These are phyloP conservation scores for Endocalyx cinctus DNA, from an alignment of 2,329 filamentous ascomycete species.

Conservation along the genomic window DNA sequence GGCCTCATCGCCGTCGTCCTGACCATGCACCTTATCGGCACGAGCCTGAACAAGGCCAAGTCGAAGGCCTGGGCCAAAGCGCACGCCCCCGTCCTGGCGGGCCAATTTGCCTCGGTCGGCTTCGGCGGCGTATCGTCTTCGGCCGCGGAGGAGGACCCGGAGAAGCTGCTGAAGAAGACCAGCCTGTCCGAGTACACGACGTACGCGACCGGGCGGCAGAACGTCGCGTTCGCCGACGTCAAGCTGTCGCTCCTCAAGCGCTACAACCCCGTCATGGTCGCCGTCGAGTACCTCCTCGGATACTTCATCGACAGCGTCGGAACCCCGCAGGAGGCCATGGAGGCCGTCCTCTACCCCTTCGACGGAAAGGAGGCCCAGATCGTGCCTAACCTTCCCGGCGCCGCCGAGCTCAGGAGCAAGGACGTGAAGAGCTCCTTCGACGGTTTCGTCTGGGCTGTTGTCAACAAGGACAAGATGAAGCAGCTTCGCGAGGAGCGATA, in stretches of 20 bases:
- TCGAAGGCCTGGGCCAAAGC: constrained; percentile 76
- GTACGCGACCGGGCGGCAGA: constrained; percentile 89
- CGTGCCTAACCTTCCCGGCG: constrained; percentile 60
- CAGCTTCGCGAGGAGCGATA: constrained; percentile 86
- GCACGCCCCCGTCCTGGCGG: constrained; percentile 65
- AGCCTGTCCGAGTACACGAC: constrained; percentile 79
- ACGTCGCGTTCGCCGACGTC: constrained; percentile 85
- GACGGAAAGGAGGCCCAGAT: constrained; percentile 84
- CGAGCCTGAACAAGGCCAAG: constrained; percentile 72
- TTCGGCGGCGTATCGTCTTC: constrained; percentile 63
- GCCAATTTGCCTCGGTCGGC: constrained; percentile 84
- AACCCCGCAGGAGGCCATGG: constrained; percentile 65
- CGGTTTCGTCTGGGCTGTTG: constrained; percentile 89
- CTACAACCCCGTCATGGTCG: constrained; percentile 68
- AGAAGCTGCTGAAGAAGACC: constrained; percentile 74
- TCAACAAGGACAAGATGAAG: constrained; percentile 94
- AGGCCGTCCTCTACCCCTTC: constrained; percentile 79
- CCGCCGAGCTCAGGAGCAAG: constrained; percentile 51
- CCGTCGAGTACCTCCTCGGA: constrained; percentile 61
- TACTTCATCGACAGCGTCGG: constrained; percentile 78
- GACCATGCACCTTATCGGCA: constrained; percentile 75
- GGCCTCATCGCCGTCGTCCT: constrained; percentile 70
- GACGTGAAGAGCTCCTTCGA: constrained; percentile 70
- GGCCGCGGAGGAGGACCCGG: constrained; percentile 42
- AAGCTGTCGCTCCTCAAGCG: constrained; percentile 77